Evolutionary conservation across 2,329 filamentous ascomycete genomes (phyloP).

Genomic region (Biscogniauxia marginata): DNA sequence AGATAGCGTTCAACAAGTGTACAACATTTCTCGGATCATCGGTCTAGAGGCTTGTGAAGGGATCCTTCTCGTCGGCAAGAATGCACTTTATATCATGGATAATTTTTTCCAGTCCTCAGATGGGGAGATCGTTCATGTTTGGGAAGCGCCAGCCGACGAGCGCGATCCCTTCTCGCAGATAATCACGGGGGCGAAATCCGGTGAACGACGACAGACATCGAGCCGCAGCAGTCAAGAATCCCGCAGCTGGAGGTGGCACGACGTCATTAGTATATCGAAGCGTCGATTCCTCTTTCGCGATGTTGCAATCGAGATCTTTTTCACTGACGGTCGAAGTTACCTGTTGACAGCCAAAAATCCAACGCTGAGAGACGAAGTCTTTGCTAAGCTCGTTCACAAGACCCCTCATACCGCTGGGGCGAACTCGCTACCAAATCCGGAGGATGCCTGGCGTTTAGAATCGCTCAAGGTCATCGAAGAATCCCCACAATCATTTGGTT

Average conservation of each 20-base stretch:
- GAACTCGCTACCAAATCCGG: slow-evolving; percentile 69
- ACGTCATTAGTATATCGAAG: slow-evolving; percentile 94
- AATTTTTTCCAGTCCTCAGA: slow-evolving; percentile 94
- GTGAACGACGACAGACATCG: slow-evolving; percentile 60
- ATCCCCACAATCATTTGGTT: slow-evolving; percentile 65
- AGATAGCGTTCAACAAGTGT: slow-evolving; percentile 89
- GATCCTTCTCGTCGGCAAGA: slow-evolving; percentile 88
- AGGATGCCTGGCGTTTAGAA: slow-evolving; percentile 91
- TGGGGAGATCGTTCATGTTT: slow-evolving; percentile 94
- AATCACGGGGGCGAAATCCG: slow-evolving; percentile 68
- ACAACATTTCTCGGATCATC: slow-evolving; percentile 92
- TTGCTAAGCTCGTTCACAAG: slow-evolving; percentile 70
- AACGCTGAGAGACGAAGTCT: slow-evolving; percentile 74
- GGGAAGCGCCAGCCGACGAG: slow-evolving; percentile 89
- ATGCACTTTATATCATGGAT: slow-evolving; percentile 90
- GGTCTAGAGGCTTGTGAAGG: slow-evolving; percentile 93
- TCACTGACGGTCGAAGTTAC: slow-evolving; percentile 94
- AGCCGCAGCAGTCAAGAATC: slow-evolving; percentile 72
- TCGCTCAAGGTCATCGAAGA: slow-evolving; percentile 69
- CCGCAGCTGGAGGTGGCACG: slow-evolving; percentile 89
- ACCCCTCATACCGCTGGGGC: slow-evolving; percentile 76
- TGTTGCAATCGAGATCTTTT: slow-evolving; percentile 96
- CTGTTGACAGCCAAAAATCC: slow-evolving; percentile 81
- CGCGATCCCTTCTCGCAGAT: slow-evolving; percentile 94
- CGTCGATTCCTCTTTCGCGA: slow-evolving; percentile 92